These are phyloP conservation scores for Penicillium ochrochloron DNA, from an alignment of 495 filamentous ascomycete genomes.

Conservation along the genomic window DNA sequence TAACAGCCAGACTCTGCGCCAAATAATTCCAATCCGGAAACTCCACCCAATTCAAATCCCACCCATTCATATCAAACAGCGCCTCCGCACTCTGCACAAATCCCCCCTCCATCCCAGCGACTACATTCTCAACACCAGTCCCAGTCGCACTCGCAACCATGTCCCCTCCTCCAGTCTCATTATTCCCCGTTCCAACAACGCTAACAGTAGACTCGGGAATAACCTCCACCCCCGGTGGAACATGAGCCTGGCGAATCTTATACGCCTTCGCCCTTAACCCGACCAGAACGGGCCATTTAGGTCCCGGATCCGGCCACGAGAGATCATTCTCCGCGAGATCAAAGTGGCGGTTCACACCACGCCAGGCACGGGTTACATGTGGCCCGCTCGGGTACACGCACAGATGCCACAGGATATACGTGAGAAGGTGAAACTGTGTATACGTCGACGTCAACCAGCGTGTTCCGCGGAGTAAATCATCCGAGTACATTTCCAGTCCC, in stretches of 20 bases:
- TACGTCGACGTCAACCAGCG: slow-evolving; percentile 36
- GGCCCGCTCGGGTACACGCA: slow-evolving; percentile 31
- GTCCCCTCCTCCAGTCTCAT: neutral
- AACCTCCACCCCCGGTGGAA: neutral
- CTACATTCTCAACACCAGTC: neutral
- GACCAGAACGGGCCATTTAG: slow-evolving; percentile 28
- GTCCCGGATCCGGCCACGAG: slow-evolving; percentile 16
- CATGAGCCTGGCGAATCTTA: slow-evolving; percentile 23
- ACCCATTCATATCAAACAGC: slow-evolving; percentile 23
- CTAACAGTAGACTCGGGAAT: neutral
- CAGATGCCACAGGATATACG: slow-evolving; percentile 39
- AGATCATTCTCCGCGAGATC: slow-evolving; percentile 23
- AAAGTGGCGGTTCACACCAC: slow-evolving; percentile 26
- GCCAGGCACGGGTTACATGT: slow-evolving; percentile 29
- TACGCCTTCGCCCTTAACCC: slow-evolving; percentile 35
- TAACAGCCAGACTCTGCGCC: slow-evolving; percentile 25
- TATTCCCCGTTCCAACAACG: neutral
- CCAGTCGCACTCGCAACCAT: neutral
- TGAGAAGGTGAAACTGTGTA: slow-evolving; percentile 37
- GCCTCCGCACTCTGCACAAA: slow-evolving; percentile 7
- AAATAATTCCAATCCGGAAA: slow-evolving; percentile 32
- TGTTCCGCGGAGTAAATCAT: slow-evolving; percentile 36
- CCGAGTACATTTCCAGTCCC: slow-evolving; percentile 27
- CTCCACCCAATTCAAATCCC: slow-evolving; percentile 28
- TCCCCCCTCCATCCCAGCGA: neutral